Evolutionary conservation across 805 yeast species (phyloP).

Genomic region (Suhomyces xylopsoci): DNA sequence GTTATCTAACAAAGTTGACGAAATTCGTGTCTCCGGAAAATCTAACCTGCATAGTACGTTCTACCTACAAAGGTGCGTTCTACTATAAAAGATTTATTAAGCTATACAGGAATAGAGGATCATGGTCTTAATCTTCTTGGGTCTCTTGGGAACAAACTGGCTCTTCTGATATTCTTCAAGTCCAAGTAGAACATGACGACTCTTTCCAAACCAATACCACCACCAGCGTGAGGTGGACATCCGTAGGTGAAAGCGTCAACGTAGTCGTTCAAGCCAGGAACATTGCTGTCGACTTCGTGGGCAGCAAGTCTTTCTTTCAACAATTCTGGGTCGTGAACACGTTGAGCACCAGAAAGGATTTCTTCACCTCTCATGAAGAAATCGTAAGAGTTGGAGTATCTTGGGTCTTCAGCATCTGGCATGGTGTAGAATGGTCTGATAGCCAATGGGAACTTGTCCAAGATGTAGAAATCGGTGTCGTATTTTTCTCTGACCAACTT

Average conservation of each 20-base stretch:
- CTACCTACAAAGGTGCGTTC: neutral
- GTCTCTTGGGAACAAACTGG: constrained; percentile 99
- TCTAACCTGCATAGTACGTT: neutral
- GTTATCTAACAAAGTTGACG: neutral
- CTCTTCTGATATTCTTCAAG: constrained; percentile 95
- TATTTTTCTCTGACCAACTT: constrained; percentile 87
- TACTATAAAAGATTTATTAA: neutral
- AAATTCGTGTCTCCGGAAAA: neutral
- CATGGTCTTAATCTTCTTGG: constrained; percentile 91
- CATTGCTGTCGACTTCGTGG: constrained; percentile 77
- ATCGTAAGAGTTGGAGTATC: constrained; percentile 96
- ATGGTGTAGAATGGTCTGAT: constrained; percentile 98
- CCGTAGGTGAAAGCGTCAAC: constrained; percentile 91
- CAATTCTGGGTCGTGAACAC: constrained; percentile 90
- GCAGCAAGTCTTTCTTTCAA: constrained; percentile 76
- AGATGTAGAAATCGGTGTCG: constrained; percentile 95
- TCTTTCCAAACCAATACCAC: constrained; percentile 99
- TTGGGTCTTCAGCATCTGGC: constrained; percentile 93
- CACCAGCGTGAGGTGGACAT: constrained; percentile 99
- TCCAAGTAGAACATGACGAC: constrained; percentile 98
- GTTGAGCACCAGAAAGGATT: constrained; percentile 98
- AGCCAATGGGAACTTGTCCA: constrained; percentile 97
- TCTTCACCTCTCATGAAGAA: constrained; percentile 99
- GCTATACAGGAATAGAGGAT: constrained; percentile 2
- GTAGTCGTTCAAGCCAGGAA: constrained; percentile 85